Percentiles rank a stretch among this genome's conserved stretches.
phyloP scores from a whole-genome alignment of 2,329 filamentous ascomycete genomes.

The Aspergillus niger region DNA sequence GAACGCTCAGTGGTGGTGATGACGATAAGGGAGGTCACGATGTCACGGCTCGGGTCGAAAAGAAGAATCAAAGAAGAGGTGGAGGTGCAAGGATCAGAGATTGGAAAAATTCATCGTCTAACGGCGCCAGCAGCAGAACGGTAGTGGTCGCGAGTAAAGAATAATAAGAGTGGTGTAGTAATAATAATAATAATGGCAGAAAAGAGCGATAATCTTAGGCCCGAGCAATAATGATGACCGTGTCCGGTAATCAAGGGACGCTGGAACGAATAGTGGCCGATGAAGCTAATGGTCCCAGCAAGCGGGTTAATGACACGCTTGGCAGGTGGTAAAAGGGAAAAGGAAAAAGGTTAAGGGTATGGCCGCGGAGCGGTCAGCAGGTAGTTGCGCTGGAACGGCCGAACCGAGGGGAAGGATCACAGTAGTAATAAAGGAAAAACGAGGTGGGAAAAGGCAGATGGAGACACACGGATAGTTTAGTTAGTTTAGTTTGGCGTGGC shows the following conservation, averaged over 20 bases:
- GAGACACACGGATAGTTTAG: constrained; percentile 5
- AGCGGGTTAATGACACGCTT: constrained; percentile 8
- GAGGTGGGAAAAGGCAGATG: constrained; percentile 5
- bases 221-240: not conserved
- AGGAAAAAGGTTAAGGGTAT: constrained; percentile 9
- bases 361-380: constrained; percentile 10
- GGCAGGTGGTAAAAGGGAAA: constrained; percentile 1
- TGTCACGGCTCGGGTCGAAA: not conserved
- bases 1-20: not conserved
- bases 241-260: constrained; percentile 3
- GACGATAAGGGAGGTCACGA: constrained; percentile 3
- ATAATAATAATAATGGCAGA: not conserved
- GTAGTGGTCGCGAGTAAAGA: not conserved
- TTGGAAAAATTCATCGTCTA: constrained; percentile 9
- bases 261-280: constrained; percentile 8
- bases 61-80: not conserved
- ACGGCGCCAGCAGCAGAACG: not conserved
- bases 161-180: not conserved
- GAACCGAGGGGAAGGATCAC: constrained; percentile 8
- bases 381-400: constrained; percentile 4
- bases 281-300: constrained; percentile 8
- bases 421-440: constrained; percentile 6
- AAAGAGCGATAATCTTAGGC: not conserved
- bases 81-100: constrained; percentile 3
- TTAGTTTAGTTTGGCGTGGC: not conserved